Evolutionary conservation across 805 yeast species (phyloP), one percentile per base, ranked within the genome.

Genomic region (Pichia pseudocactophila): DNA sequence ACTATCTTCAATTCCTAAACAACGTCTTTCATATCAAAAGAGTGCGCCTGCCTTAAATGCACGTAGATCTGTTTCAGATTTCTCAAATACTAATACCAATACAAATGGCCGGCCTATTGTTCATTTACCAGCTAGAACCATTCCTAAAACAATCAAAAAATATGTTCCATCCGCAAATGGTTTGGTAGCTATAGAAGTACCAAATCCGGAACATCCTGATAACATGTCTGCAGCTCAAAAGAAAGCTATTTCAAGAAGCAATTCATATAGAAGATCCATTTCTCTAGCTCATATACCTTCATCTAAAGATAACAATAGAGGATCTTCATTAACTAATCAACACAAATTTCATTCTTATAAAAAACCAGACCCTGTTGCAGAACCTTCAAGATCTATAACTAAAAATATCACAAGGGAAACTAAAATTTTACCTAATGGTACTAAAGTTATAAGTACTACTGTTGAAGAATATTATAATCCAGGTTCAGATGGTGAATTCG

Each of bases 141-240:
- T 50, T 15, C 65, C 67, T 12, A 72, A 65, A 42, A 80, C 73
- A 63, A 72, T 81, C 9, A 80, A 78, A 50, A 80, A 76, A 48
- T 82, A 82, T 62, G 70, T 82, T 36, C 90, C 92, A 2, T 80
- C 87, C 2, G 78, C 84, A 3, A 70, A 75, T 51, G 92, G 92
- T 12, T 67, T 82, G 42, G 73, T 79, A 39, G 69, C 80, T 9
- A 66, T 82, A 4, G 89, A 82, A 50, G 88, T 82, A 3, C 84
- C 87, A 0, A 71, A 69, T 11, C 50, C 54, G 7, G 39, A 43
- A 19, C 47, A 48, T 37, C 51, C 45, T 16, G 45, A 46, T 18
- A 42, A 42, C 25, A 41, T 41, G 30, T 16, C 7, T 6, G 10
- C n/a, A 8, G 6, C 11, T 7, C 34, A 34, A 12, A 7, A 12